phyloP scores from a whole-genome alignment of 2,329 filamentous ascomycete genomes.

The Colletotrichum truncatum region DNA sequence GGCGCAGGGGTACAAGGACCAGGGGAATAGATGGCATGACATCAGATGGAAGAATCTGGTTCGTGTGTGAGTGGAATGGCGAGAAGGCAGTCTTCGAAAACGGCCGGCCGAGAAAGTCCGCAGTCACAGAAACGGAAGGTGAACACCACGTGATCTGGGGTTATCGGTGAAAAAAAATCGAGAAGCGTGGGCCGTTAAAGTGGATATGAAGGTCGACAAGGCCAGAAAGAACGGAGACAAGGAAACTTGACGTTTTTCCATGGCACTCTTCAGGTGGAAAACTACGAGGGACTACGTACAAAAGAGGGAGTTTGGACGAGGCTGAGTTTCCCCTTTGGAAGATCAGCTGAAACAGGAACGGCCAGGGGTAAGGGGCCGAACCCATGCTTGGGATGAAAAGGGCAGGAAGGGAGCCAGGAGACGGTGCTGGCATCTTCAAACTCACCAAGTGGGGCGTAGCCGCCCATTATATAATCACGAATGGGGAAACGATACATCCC shows the following conservation, averaged over 20 bases:
- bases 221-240: background rate
- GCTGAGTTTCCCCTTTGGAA: conserved; percentile 15
- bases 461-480: conserved; percentile 16
- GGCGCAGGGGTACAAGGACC: conserved; percentile 12
- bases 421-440: conserved; percentile 15
- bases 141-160: conserved; percentile 11
- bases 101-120: conserved; percentile 8
- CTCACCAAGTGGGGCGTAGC: conserved; percentile 17
- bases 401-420: conserved; percentile 2
- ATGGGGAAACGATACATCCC: background rate
- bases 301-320: conserved; percentile 6
- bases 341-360: conserved; percentile 31
- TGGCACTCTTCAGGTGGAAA: background rate
- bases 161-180: conserved; percentile 1
- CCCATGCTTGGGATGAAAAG: conserved; percentile 3
- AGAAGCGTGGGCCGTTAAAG: background rate
- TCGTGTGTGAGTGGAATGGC: background rate
- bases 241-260: background rate
- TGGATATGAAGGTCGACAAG: conserved; percentile 13
- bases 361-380: conserved; percentile 3
- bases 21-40: conserved; percentile 13
- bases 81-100: background rate
- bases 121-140: background rate
- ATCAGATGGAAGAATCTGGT: conserved; percentile 21
- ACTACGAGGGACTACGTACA: no score